phyloP scores from a whole-genome alignment of 352 stramenopile genomes.

The Ochromonadaceae sp. region DNA sequence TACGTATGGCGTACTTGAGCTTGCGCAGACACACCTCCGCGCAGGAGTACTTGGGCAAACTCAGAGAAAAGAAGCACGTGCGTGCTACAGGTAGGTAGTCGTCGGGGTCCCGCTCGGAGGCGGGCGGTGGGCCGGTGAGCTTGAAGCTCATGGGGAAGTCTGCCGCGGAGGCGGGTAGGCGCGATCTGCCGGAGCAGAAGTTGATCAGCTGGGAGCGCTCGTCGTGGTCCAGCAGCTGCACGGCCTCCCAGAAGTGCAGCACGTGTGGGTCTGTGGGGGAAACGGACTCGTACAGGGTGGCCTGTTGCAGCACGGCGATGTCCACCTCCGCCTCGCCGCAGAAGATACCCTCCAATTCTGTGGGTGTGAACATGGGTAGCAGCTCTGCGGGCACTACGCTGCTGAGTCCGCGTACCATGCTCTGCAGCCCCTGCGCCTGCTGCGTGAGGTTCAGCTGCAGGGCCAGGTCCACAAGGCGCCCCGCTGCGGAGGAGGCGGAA shows the following conservation, averaged over 20 bases:
- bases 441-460: conserved; percentile 31
- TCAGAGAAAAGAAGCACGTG: conserved; percentile 39
- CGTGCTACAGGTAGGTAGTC: conserved; percentile 32
- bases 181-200: conserved; percentile 90
- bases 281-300: conserved; percentile 87
- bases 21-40: conserved; percentile 35
- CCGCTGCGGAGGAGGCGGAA: neutral
- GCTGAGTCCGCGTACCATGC: conserved; percentile 52
- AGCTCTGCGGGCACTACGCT: conserved; percentile 91
- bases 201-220: conserved; percentile 86
- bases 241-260: conserved; percentile 82
- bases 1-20: conserved; percentile 35
- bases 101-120: conserved; percentile 44
- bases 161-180: conserved; percentile 84
- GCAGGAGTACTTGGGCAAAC: conserved; percentile 32
- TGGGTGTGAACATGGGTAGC: conserved; percentile 78
- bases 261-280: conserved; percentile 71
- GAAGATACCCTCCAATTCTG: conserved; percentile 85
- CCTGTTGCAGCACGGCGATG: conserved; percentile 82
- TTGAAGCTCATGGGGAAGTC: conserved; percentile 92
- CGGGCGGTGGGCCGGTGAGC: conserved; percentile 40
- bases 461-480: conserved; percentile 35
- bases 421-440: neutral
- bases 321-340: conserved; percentile 89
- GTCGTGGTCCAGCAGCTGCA: conserved; percentile 83